phyloP scores from a whole-genome alignment of 1,284 basidiomycete species.

The Microbotryum saponariae region DNA sequence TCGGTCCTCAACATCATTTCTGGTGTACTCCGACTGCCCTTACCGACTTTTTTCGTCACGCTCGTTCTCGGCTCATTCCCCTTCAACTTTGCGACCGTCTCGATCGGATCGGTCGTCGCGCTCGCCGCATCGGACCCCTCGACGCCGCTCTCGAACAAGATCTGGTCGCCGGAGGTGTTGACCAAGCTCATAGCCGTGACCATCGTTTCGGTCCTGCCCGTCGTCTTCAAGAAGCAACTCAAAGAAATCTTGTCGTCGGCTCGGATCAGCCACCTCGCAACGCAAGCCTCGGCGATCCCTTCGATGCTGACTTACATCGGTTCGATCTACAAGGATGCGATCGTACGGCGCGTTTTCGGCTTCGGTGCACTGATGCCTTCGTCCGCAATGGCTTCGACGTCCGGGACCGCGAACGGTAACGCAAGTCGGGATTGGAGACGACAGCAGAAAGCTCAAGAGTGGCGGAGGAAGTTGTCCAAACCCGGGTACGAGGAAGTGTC shows the following conservation, averaged over 20 bases:
- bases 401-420: too few species aligned
- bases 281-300: too few species aligned
- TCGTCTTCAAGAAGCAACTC: conserved; percentile 36
- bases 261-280: too few species aligned
- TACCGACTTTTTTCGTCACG: conserved; percentile 36
- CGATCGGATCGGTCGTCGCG: conserved; percentile 35
- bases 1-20: conserved; percentile 36
- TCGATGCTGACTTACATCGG: too few species aligned
- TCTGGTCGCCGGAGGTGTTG: conserved; percentile 34
- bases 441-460: too few species aligned
- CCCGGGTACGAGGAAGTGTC: too few species aligned
- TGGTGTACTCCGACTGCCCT: conserved; percentile 36
- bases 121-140: conserved; percentile 31
- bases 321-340: background rate
- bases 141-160: conserved; percentile 27
- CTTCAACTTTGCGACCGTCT: conserved; percentile 38
- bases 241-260: conserved; percentile 9
- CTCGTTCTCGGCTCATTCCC: conserved; percentile 37
- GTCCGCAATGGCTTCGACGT: too few species aligned
- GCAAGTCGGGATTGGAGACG: too few species aligned
- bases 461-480: too few species aligned
- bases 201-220: conserved; percentile 32
- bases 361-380: background rate
- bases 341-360: background rate
- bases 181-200: conserved; percentile 34